Evolutionary conservation across 805 yeast species (phyloP).

Genomic region (Pichia gijzeniarum): DNA sequence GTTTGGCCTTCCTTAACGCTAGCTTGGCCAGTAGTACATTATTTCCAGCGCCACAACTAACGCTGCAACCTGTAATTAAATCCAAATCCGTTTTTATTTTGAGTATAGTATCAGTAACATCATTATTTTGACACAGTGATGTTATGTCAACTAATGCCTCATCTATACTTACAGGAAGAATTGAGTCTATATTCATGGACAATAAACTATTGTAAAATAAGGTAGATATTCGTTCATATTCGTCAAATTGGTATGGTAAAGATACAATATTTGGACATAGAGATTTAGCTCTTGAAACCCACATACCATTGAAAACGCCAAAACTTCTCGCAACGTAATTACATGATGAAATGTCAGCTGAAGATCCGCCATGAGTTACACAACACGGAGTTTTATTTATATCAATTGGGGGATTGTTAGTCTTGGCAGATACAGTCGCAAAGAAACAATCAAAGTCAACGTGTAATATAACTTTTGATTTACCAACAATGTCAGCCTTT

Average conservation of each 20-base stretch:
- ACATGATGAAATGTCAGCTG: slow-evolving; percentile 86
- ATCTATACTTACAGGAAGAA: slow-evolving; percentile 85
- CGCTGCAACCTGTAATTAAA: slow-evolving; percentile 49
- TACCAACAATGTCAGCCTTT: background rate
- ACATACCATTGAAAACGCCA: slow-evolving; percentile 87
- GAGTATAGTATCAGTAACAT: slow-evolving; percentile 26
- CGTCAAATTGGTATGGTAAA: slow-evolving; percentile 67
- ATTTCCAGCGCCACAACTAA: slow-evolving; percentile 72
- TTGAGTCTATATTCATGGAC: slow-evolving; percentile 37
- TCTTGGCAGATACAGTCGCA: slow-evolving; percentile 73
- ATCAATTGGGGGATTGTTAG: slow-evolving; percentile 43
- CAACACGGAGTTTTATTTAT: slow-evolving; percentile 46
- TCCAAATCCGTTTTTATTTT: slow-evolving; percentile 38
- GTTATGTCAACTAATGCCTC: slow-evolving; percentile 77
- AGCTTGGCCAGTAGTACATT: slow-evolving; percentile 76
- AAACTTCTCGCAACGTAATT: slow-evolving; percentile 76
- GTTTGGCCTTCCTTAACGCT: slow-evolving; percentile 71
- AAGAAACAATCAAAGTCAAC: slow-evolving; percentile 93
- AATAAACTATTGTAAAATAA: slow-evolving; percentile 57
- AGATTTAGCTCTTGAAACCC: slow-evolving; percentile 62
- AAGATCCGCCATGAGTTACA: slow-evolving; percentile 54
- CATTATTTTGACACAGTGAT: slow-evolving; percentile 13
- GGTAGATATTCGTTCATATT: slow-evolving; percentile 61
- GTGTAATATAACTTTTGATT: slow-evolving; percentile 48
- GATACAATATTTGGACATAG: slow-evolving; percentile 57